Percentiles rank a stretch among this genome's conserved stretches.
Evolutionary conservation across 805 yeast species (phyloP).

Genomic region (Ogataea saltuana): DNA sequence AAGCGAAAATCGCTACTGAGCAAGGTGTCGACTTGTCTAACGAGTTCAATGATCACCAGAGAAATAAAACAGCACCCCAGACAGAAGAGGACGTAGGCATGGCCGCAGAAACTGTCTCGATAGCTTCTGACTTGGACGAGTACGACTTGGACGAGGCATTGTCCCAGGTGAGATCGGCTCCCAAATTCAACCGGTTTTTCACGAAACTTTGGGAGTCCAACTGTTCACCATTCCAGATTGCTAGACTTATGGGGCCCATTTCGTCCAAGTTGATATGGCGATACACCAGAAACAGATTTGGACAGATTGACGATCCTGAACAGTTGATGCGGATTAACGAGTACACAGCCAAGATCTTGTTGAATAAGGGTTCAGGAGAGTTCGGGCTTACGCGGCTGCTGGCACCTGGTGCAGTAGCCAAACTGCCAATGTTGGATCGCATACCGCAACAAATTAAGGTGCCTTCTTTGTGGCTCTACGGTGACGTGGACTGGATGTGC

Average conservation of each 20-base stretch:
- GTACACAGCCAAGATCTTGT: slow-evolving; percentile 54
- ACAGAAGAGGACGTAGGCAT: too few species aligned
- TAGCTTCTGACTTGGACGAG: slow-evolving; percentile 17
- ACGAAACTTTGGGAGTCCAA: slow-evolving; percentile 53
- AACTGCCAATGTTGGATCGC: slow-evolving; percentile 57
- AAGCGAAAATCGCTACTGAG: slow-evolving; percentile 21
- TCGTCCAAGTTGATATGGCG: slow-evolving; percentile 50
- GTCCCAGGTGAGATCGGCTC: slow-evolving; percentile 36
- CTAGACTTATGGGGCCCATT: slow-evolving; percentile 53
- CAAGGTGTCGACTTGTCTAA: slow-evolving; percentile 36
- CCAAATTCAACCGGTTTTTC: slow-evolving; percentile 38
- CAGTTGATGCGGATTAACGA: slow-evolving; percentile 47
- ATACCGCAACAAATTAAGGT: slow-evolving; percentile 40
- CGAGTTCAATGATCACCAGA: slow-evolving; percentile 32
- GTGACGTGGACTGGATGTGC: slow-evolving; percentile 74
- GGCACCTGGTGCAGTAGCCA: slow-evolving; percentile 58
- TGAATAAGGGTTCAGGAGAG: slow-evolving; percentile 63
- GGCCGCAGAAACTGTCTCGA: slow-evolving; percentile 14
- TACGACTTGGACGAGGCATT: slow-evolving; percentile 10
- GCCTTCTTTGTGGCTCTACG: slow-evolving; percentile 62
- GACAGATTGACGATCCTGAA: slow-evolving; percentile 27
- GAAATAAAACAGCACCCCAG: too few species aligned
- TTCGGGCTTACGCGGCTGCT: slow-evolving; percentile 59
- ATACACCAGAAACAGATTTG: slow-evolving; percentile 58
- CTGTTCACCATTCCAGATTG: slow-evolving; percentile 53